Percentiles rank a stretch among this genome's conserved stretches.
Conservation (phyloP, 768 basidiomycete genomes). For the Xerocomellus amylosporus region DNA sequence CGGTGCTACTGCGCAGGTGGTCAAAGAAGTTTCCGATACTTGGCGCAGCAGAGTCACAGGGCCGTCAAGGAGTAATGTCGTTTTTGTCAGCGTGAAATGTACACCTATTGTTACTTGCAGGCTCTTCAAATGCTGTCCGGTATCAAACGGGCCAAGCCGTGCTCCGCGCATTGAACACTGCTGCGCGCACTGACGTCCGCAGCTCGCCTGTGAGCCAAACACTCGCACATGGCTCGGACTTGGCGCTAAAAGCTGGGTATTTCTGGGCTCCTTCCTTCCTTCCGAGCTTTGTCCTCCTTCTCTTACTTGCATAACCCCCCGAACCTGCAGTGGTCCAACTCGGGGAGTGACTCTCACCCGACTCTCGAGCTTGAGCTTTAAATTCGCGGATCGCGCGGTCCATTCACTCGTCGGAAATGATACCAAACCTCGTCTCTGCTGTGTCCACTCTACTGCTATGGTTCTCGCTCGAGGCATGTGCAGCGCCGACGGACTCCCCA, state of each 20-base stretch:
- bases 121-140: no score
- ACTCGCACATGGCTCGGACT: background rate
- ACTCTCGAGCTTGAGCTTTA: background rate
- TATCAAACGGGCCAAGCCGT: background rate
- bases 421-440: conserved; percentile 8
- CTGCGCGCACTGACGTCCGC: conserved; percentile 7
- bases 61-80: no score
- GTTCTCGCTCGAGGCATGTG: conserved; percentile 2
- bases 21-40: no score
- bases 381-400: background rate
- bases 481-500: conserved; percentile 14
- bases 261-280: background rate
- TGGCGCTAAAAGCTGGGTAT: background rate
- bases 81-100: no score
- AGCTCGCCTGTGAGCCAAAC: background rate
- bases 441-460: conserved; percentile 13
- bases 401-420: conserved; percentile 12
- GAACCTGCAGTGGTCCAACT: background rate
- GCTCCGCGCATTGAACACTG: background rate
- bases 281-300: background rate
- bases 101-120: no score
- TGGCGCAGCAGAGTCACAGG: no score
- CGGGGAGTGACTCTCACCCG: background rate
- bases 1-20: no score
- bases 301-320: background rate